A percentile compares a stretch with the other conserved stretches of the same genome.
These are phyloP conservation scores for Nasturtium officinale DNA, from an alignment of 345 rosid genomes.

Conservation along the genomic window DNA sequence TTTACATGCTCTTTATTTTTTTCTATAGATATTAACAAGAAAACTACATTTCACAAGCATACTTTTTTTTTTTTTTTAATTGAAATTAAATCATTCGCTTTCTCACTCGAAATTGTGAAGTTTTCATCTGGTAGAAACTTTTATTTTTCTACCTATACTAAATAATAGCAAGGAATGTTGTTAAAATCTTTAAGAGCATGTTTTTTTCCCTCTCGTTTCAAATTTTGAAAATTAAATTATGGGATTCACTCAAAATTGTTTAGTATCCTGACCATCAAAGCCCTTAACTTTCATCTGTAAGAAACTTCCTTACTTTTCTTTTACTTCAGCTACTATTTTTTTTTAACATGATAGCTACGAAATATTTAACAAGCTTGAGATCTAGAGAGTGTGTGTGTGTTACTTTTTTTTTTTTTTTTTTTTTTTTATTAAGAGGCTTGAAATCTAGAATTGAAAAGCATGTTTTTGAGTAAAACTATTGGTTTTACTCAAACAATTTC, in stretches of 20 bases:
- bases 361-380: not conserved
- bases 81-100: too few species aligned
- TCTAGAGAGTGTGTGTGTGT: too few species aligned
- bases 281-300: conserved; percentile 1
- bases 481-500: not conserved
- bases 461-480: not conserved
- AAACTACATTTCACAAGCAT: too few species aligned
- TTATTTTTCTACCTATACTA: not conserved
- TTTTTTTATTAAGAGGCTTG: too few species aligned
- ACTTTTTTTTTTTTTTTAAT: too few species aligned
- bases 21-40: too few species aligned
- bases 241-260: not conserved
- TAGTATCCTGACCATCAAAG: not conserved
- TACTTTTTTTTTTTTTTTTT: too few species aligned
- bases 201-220: not conserved
- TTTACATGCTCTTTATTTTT: not conserved
- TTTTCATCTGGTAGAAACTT: too few species aligned
- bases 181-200: not conserved
- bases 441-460: too few species aligned
- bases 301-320: not conserved
- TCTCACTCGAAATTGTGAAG: too few species aligned
- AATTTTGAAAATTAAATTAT: not conserved
- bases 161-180: not conserved
- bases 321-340: not conserved
- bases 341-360: too few species aligned